Base-by-base conservation (phyloP, 331 rosid genomes). In the Quercus phellos region DNA sequence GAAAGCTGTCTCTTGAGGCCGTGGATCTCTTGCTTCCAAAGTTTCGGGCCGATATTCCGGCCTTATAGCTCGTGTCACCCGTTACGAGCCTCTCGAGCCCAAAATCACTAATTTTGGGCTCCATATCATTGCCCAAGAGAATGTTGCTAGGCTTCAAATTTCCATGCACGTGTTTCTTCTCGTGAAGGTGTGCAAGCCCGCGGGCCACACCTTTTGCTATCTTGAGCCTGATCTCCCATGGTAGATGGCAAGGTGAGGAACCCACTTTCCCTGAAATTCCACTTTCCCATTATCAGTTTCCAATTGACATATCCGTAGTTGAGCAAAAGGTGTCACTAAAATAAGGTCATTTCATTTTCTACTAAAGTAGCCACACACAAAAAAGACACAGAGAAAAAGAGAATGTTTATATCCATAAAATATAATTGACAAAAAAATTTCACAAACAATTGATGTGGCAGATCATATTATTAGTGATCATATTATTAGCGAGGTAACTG, bases 151-250 rank as follows among this genome's bases (percentile, higher is more conserved):
- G 99, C 91, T 89, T 91, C 78, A 95, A 82, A 72, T 95, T 95
- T 24, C 93, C 97, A 59, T 93, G 99, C 84, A 95, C 97, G 81
- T 95, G 98, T 85, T 95, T 95, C 90, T 95, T 95, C 46, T 95
- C 99, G 63, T 95, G 99, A 77, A 95, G 98, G 77, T 91, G 90
- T 11, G 90, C 75, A 0, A 93, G 90, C 56, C 99, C 99, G 83
- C 99, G 98, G 51, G 98, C 98, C 74, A 95, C 87, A 30, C 99
- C 99, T 80, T 83, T 92, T 0, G 97, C 99, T 72, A 95, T 91
- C 87, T 84, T 91, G 38, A 92, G 85, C 89, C 98, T 70, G 0
- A 87, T 42, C 53, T 93, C 99, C 99, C 99, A 95, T 0, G 98
- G 98, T 38, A 95, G 83, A 88, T 90, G 99, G 80, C 94, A 91